Evolutionary conservation across 768 basidiomycete species (phyloP).

Genomic region (Pleurotus cornucopiae): DNA sequence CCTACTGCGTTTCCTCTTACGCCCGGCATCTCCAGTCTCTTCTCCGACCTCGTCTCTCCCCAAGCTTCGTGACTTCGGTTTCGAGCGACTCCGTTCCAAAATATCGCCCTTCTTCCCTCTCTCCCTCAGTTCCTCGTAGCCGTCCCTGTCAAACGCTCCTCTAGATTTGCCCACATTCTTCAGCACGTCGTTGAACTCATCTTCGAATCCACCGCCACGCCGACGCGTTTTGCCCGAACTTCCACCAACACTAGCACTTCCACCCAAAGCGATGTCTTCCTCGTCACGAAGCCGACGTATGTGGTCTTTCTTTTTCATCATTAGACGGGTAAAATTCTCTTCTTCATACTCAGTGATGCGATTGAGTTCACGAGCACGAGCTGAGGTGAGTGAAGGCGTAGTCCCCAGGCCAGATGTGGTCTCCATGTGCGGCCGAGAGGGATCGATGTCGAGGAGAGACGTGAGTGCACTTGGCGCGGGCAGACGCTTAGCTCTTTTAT

Average conservation of each 20-base stretch:
- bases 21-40: slow-evolving; percentile 18
- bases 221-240: slow-evolving; percentile 50
- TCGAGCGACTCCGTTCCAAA: slow-evolving; percentile 52
- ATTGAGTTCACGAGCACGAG: slow-evolving; percentile 75
- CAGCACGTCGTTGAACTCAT: slow-evolving; percentile 82
- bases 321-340: slow-evolving; percentile 86
- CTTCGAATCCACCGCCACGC: slow-evolving; percentile 68
- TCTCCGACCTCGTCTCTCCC: slow-evolving; percentile 25
- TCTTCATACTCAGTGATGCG: slow-evolving; percentile 89
- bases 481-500: slow-evolving; percentile 41
- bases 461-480: slow-evolving; percentile 67
- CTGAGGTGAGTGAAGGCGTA: slow-evolving; percentile 46
- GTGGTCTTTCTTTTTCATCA: slow-evolving; percentile 87
- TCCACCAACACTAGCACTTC: slow-evolving; percentile 39
- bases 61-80: slow-evolving; percentile 16
- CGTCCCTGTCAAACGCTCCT: slow-evolving; percentile 49
- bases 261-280: slow-evolving; percentile 83
- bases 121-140: slow-evolving; percentile 77
- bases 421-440: slow-evolving; percentile 65
- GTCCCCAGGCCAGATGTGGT: slow-evolving; percentile 71
- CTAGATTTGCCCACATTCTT: slow-evolving; percentile 50
- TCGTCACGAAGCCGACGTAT: slow-evolving; percentile 74
- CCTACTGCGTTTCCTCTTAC: slow-evolving; percentile 39
- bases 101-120: slow-evolving; percentile 60
- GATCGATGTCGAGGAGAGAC: slow-evolving; percentile 56